Evolutionary conservation across 306 rosid genomes (phyloP), one percentile per base, ranked within the genome.

Genomic region (Styphnolobium japonicum): DNA sequence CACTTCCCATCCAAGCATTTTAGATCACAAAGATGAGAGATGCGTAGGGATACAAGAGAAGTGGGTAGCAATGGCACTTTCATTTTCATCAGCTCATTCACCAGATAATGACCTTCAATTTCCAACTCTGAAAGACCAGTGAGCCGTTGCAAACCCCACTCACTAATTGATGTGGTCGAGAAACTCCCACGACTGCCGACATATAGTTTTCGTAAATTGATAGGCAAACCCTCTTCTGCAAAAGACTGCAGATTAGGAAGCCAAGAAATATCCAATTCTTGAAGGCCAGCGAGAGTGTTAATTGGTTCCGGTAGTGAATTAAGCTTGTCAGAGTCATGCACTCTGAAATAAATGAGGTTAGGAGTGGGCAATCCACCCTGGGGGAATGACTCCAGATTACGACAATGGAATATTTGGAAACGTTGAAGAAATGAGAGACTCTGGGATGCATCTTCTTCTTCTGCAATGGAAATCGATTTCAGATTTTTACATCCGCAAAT

Each of bases 221-320:
- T 21, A 21, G 82, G 68, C 10, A 78, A 42, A 31, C 82, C 69
- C 2, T n/a, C 55, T 10, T 55, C 12, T n/a, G 69, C 58, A 29
- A 78, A 56, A 57, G 61, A 31, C 7, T 45, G 10, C 7, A 78
- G 43, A 19, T 10, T 76, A 3, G 65, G 73, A 51, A 76, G 66
- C 3, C 12, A 15, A 46, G 5, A 16, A 16, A 77, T 16, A 4
- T 3, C 14, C 22, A 76, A 36, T 3, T 6, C 2, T 39, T 53
- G 22, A 66, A 77, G 81, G 46, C 57, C 36, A 5, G 81, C 1
- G 22, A 66, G 49, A 11, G 23, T 49, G 34, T 27, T 25, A 9
- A 77, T 63, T 0, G 52, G 31, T 74, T 73, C 33, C 0, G 81
- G 65, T 11, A 77, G 42, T 12, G 67, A 77, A 2, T 39, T 27